phyloP scores from a whole-genome alignment of 495 filamentous ascomycete genomes.

The Aspergillus haitiensis region DNA sequence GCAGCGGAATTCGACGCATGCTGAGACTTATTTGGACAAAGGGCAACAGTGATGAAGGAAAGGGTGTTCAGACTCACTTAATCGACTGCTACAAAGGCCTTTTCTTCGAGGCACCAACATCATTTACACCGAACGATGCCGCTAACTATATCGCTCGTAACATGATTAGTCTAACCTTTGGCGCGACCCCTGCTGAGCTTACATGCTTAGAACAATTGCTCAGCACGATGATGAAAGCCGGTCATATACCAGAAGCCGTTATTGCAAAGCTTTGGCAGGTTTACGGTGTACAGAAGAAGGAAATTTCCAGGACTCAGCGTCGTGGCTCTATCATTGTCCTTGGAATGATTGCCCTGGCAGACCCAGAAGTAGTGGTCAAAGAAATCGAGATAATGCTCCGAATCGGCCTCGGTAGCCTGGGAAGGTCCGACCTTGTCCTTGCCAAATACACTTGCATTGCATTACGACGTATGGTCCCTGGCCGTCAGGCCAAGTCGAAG shows the following conservation, averaged over 20 bases:
- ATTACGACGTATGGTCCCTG: slow-evolving; percentile 83
- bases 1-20: slow-evolving; percentile 88
- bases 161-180: slow-evolving; percentile 98
- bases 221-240: slow-evolving; percentile 95
- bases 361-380: slow-evolving; percentile 86
- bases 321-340: slow-evolving; percentile 93
- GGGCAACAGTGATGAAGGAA: slow-evolving; percentile 97
- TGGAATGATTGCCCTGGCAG: slow-evolving; percentile 92
- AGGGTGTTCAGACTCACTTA: slow-evolving; percentile 93
- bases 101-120: slow-evolving; percentile 91
- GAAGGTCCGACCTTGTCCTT: slow-evolving; percentile 77
- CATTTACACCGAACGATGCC: slow-evolving; percentile 82
- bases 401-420: slow-evolving; percentile 80
- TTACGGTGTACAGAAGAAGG: slow-evolving; percentile 88
- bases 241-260: slow-evolving; percentile 81
- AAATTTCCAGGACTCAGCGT: slow-evolving; percentile 90
- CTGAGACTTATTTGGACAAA: slow-evolving; percentile 98
- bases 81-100: slow-evolving; percentile 96
- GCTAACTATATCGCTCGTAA: slow-evolving; percentile 96
- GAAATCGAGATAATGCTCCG: slow-evolving; percentile 93
- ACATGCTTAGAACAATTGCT: slow-evolving; percentile 94
- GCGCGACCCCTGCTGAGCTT: slow-evolving; percentile 87
- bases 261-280: slow-evolving; percentile 95
- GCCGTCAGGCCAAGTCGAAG: slow-evolving; percentile 68
- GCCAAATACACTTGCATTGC: slow-evolving; percentile 96